phyloP scores from a whole-genome alignment of 805 yeast species.

The Spathaspora boniae region DNA sequence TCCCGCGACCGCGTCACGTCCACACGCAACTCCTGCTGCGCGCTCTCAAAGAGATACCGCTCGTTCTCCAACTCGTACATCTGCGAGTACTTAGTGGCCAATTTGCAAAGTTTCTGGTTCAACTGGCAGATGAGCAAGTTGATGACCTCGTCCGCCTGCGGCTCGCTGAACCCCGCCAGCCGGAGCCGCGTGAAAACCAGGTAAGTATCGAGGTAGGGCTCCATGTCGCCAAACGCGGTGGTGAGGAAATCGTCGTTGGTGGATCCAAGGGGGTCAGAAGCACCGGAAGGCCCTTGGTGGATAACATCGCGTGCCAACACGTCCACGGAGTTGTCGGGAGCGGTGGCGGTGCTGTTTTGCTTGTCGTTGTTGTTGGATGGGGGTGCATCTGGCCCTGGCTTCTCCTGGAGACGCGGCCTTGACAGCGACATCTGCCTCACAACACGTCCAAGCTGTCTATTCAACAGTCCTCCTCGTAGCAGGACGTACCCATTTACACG shows the following conservation, averaged over 20 bases:
- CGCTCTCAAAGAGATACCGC: conserved; percentile 84
- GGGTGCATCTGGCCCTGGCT: too few relatives aligned
- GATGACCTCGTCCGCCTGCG: conserved; percentile 61
- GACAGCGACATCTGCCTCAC: too few relatives aligned
- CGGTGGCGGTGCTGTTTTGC: too few relatives aligned
- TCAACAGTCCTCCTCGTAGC: too few relatives aligned
- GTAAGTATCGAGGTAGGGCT: conserved; percentile 46
- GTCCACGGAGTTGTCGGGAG: too few relatives aligned
- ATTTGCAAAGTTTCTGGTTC: conserved; percentile 38
- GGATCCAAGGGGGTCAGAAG: too few relatives aligned
- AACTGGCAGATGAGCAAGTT: conserved; percentile 42
- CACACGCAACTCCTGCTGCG: conserved; percentile 78
- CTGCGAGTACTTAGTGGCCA: conserved; percentile 48
- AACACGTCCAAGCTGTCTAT: too few relatives aligned
- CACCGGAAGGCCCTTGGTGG: too few relatives aligned
- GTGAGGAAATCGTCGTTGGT: conserved; percentile 30
- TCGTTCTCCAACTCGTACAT: conserved; percentile 81
- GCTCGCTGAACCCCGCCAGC: conserved; percentile 54
- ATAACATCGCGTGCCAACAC: too few relatives aligned
- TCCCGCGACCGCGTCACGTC: conserved; percentile 75
- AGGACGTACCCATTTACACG: too few relatives aligned
- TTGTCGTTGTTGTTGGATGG: too few relatives aligned
- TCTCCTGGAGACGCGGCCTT: too few relatives aligned
- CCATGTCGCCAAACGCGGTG: conserved; percentile 54
- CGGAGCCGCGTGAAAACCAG: conserved; percentile 51